Evolutionary conservation across 2,329 filamentous ascomycete species (phyloP), one percentile per base, ranked within the genome.

Genomic region (Fusarium aywerte): DNA sequence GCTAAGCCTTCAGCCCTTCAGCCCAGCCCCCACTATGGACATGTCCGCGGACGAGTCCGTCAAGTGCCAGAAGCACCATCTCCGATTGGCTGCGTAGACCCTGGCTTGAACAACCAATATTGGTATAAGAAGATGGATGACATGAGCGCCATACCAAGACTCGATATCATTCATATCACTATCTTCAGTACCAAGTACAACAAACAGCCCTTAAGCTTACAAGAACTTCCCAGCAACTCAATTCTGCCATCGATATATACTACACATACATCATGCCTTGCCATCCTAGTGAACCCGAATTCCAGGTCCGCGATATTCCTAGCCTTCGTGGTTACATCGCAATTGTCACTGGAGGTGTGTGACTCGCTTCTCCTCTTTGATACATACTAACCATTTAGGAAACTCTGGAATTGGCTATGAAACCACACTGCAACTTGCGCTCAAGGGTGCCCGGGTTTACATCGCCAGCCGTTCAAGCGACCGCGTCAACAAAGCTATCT

Each of bases 371-470:
- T 11, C 2, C 2, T 13, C 2, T 27, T 27, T 2, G 12, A 1
- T 1, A 1, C 10, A 1, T 2, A n/a, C 20, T 48, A 16, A 56
- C 5, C 2, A 3, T 1, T 0, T 0, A 68, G 71, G 71, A 0
- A 72, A 73, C 36, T 64, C 62, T 4, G 71, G 71, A 1, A 65
- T 73, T 18, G 71, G 70, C 6, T 73, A 65, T 35, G 70, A 73
- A 27, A 73, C 68, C 11, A 51, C 68, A 3, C 54, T 65, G 0
- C 66, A 73, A 15, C 66, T 73, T 5, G 71, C 70, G 18, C 52
- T 67, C 3, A 55, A 50, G 2, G 61, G 60, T 2, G 71, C 71
- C 0, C 49, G 71, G 21, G 68, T 73, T 0, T 73, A 73, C 52
- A 67, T 73, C 20, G 66, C 71, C 7, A 62, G 60, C 7, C 59